Percentiles rank a stretch among this genome's conserved stretches.
Evolutionary conservation across 495 filamentous ascomycete genomes (phyloP).

Genomic region (Podospora tetraspora): DNA sequence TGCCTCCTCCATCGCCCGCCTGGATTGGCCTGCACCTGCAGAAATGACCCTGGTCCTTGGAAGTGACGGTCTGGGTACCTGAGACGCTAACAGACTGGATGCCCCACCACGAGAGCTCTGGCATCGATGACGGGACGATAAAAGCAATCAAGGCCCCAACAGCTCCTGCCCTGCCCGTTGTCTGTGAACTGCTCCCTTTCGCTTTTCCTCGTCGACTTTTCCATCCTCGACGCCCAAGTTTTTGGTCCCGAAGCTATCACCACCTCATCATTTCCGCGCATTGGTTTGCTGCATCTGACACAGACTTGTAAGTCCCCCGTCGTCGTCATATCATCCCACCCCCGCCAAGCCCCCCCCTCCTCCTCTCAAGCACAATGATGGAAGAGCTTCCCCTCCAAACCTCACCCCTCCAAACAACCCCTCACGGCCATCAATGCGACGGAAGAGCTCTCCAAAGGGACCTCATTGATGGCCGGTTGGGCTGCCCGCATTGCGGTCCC

Average conservation of each 20-base stretch:
- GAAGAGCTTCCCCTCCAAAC: neutral
- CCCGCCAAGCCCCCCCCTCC: neutral
- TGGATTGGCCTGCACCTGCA: conserved; percentile 6
- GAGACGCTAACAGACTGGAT: conserved; percentile 26
- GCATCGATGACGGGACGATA: conserved; percentile 14
- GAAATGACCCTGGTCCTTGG: conserved; percentile 20
- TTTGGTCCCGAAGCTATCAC: neutral
- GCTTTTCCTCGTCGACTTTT: neutral
- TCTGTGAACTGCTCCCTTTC: conserved; percentile 2
- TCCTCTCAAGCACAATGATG: neutral
- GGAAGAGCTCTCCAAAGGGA: neutral
- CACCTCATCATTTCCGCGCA: neutral
- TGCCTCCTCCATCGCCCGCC: conserved; percentile 2
- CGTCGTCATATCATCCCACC: neutral
- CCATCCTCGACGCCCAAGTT: neutral
- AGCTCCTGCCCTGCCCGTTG: conserved; percentile 6
- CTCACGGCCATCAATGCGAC: neutral
- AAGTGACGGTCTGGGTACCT: conserved; percentile 20
- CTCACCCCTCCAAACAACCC: neutral
- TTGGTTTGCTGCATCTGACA: neutral
- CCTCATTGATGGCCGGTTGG: neutral
- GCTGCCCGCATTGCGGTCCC: neutral
- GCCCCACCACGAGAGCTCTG: conserved; percentile 8
- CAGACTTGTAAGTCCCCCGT: neutral
- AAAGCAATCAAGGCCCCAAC: conserved; percentile 24